Conservation (phyloP, 306 rosid species). For the Pachyrhizus erosus region DNA sequence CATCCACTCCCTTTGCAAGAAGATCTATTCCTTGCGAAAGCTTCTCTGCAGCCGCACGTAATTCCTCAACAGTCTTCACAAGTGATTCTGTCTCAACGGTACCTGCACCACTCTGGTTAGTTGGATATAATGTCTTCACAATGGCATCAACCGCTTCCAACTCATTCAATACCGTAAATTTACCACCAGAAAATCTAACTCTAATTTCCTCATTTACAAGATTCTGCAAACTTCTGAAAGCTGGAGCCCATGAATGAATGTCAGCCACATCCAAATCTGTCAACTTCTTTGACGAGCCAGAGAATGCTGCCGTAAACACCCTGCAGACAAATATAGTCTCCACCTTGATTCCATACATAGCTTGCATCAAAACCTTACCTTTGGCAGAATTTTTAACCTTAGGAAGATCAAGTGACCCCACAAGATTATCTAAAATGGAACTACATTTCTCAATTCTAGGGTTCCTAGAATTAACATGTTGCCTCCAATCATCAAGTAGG, state of each 20-base stretch:
- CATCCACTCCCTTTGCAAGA: slow-evolving; percentile 74
- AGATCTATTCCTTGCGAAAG: slow-evolving; percentile 76
- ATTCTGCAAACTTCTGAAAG: slow-evolving; percentile 63
- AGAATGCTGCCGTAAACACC: slow-evolving; percentile 67
- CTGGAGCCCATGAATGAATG: slow-evolving; percentile 69
- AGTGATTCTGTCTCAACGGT: slow-evolving; percentile 41
- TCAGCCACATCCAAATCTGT: slow-evolving; percentile 53
- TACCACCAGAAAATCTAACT: slow-evolving; percentile 50
- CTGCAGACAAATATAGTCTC: slow-evolving; percentile 71
- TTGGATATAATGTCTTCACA: slow-evolving; percentile 64
- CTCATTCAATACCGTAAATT: slow-evolving; percentile 56
- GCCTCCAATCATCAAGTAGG: slow-evolving; percentile 74
- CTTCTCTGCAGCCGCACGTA: slow-evolving; percentile 50
- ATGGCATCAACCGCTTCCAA: slow-evolving; percentile 66
- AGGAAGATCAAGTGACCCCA: slow-evolving; percentile 70
- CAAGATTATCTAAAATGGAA: slow-evolving; percentile 64
- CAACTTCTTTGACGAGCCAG: slow-evolving; percentile 64
- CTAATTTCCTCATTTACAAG: slow-evolving; percentile 72
- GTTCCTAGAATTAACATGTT: slow-evolving; percentile 54
- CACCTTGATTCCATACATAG: slow-evolving; percentile 86
- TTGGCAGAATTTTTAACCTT: slow-evolving; percentile 84
- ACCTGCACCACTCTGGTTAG: slow-evolving; percentile 56
- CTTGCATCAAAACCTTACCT: slow-evolving; percentile 85
- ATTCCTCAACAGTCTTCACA: slow-evolving; percentile 51
- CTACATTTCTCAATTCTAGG: slow-evolving; percentile 63